Evolutionary conservation across 768 basidiomycete genomes (phyloP).

Genomic region (Antrodiella citrinella): DNA sequence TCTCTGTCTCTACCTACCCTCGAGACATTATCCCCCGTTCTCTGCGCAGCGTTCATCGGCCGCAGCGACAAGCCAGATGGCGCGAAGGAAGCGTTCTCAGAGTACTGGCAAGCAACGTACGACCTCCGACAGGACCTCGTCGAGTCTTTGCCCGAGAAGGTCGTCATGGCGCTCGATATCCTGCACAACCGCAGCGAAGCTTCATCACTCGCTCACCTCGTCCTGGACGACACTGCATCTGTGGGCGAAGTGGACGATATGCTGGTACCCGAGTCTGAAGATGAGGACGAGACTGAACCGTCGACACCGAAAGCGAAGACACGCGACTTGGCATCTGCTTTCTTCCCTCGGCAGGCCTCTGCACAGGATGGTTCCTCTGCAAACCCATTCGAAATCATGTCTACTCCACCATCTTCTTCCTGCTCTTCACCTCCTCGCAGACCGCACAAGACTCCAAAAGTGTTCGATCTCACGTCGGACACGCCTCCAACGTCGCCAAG

Average conservation of each 20-base stretch:
- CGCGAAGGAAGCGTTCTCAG: slow-evolving; percentile 44
- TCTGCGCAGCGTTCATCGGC: slow-evolving; percentile 52
- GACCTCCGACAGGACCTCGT: slow-evolving; percentile 31
- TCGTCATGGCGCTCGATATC: slow-evolving; percentile 28
- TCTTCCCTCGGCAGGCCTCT: neutral
- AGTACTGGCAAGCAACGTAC: slow-evolving; percentile 54
- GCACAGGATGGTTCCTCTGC: neutral
- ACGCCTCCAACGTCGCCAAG: slow-evolving; percentile 9
- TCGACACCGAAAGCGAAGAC: neutral
- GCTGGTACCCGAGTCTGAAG: neutral
- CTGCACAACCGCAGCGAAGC: neutral
- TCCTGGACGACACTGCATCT: neutral
- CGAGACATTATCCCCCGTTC: slow-evolving; percentile 36
- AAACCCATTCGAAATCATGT: slow-evolving; percentile 1
- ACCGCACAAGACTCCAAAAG: slow-evolving; percentile 10
- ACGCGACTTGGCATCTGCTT: neutral
- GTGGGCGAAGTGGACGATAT: slow-evolving; percentile 6
- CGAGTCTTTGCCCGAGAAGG: slow-evolving; percentile 46
- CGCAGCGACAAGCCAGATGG: slow-evolving; percentile 37
- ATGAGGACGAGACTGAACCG: neutral
- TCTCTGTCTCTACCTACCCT: slow-evolving; percentile 34
- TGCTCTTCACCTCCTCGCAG: slow-evolving; percentile 7
- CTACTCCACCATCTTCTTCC: slow-evolving; percentile 8
- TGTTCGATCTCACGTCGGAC: slow-evolving; percentile 6
- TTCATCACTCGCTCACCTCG: neutral